Evolutionary conservation across 1,284 basidiomycete genomes (phyloP).

Genomic region (Xerocomus nothofagi): DNA sequence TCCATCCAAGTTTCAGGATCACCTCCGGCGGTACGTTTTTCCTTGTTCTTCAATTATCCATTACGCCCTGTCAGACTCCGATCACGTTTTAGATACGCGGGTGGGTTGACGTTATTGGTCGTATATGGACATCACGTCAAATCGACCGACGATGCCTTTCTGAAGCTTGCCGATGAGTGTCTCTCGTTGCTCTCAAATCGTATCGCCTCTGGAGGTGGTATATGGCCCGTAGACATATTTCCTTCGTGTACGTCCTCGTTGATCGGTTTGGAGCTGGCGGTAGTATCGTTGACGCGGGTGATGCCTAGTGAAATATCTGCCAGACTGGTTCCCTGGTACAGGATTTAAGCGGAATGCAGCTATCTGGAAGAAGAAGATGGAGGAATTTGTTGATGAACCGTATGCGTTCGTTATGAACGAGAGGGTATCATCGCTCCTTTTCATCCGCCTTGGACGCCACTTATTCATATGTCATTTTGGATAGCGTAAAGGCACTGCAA

Average conservation of each 20-base stretch:
- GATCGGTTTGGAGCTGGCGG: neutral
- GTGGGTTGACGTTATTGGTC: constrained; percentile 59
- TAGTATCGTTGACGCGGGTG: neutral
- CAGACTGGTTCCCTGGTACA: constrained; percentile 47
- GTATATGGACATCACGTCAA: constrained; percentile 64
- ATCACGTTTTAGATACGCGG: constrained; percentile 47
- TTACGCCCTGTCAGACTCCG: neutral
- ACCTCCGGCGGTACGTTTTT: constrained; percentile 40
- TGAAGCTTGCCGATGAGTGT: constrained; percentile 61
- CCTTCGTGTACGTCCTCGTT: constrained; percentile 40
- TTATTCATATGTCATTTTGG: neutral
- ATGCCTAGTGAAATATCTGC: constrained; percentile 39
- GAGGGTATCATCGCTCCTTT: constrained; percentile 42
- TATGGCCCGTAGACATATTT: constrained; percentile 70
- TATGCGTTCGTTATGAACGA: constrained; percentile 57
- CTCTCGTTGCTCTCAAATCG: constrained; percentile 57
- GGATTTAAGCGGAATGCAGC: constrained; percentile 54
- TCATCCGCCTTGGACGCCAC: neutral
- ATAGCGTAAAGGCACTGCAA: constrained; percentile 54
- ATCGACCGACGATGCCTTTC: constrained; percentile 53
- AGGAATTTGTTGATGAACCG: constrained; percentile 65
- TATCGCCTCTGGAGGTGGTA: constrained; percentile 61
- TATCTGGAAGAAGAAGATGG: constrained; percentile 64
- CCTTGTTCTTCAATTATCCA: neutral
- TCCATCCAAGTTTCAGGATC: constrained; percentile 42